phyloP scores from a whole-genome alignment of 352 stramenopile species.

The Phytopythium chamaehyphon region DNA sequence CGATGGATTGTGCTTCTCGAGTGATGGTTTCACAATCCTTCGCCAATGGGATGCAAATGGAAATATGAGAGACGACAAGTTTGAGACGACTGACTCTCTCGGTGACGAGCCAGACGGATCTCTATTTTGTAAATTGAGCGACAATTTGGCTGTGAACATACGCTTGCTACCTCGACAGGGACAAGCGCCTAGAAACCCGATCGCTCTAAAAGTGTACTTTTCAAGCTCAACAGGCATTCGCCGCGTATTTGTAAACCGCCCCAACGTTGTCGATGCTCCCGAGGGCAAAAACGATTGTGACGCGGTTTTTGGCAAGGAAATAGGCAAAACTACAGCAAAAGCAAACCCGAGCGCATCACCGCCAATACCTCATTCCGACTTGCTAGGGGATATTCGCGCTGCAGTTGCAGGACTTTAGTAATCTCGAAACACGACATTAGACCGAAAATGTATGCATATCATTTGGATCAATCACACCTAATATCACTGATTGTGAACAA shows the following conservation, averaged over 20 bases:
- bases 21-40: slow-evolving; percentile 35
- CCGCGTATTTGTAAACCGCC: slow-evolving; percentile 39
- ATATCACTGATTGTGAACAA: too few relatives aligned
- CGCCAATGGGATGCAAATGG: slow-evolving; percentile 47
- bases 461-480: background rate
- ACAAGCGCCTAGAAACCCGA: slow-evolving; percentile 10
- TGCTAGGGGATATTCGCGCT: slow-evolving; percentile 38
- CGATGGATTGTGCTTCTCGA: slow-evolving; percentile 54
- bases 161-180: slow-evolving; percentile 10
- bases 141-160: slow-evolving; percentile 37
- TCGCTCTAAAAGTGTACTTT: slow-evolving; percentile 52
- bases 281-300: slow-evolving; percentile 19
- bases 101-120: slow-evolving; percentile 36
- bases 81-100: slow-evolving; percentile 21
- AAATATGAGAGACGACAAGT: slow-evolving; percentile 41
- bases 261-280: slow-evolving; percentile 26
- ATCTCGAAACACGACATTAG: background rate
- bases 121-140: slow-evolving; percentile 44
- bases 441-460: background rate
- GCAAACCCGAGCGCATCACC: slow-evolving; percentile 6
- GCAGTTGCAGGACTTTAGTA: slow-evolving; percentile 32
- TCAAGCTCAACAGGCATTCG: slow-evolving; percentile 30
- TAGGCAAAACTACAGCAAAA: slow-evolving; percentile 7
- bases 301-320: slow-evolving; percentile 33
- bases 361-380: slow-evolving; percentile 19